These are phyloP conservation scores for Eutrema yunnanense DNA, from an alignment of 345 rosid species.

Conservation along the genomic window DNA sequence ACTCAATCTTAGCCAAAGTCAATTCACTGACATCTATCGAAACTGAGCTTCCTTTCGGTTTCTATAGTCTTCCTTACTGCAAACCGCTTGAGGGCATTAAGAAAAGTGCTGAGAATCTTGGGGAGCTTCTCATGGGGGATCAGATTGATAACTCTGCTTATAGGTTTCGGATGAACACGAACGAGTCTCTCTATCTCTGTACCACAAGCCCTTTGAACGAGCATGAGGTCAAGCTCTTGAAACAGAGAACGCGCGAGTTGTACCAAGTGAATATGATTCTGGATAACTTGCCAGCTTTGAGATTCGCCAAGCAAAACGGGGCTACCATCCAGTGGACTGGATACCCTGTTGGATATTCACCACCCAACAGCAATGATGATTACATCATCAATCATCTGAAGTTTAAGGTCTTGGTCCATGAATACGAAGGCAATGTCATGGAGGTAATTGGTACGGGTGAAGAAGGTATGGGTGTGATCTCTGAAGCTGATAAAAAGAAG, in stretches of 20 bases:
- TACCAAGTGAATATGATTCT: constrained; percentile 88
- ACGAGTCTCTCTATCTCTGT: constrained; percentile 68
- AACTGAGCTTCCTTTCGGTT: constrained; percentile 82
- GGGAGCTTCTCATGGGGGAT: constrained; percentile 89
- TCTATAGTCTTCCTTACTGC: constrained; percentile 80
- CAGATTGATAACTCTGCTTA: constrained; percentile 87
- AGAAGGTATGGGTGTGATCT: constrained; percentile 75
- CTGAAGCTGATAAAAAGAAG: constrained; percentile 65
- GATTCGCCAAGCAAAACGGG: constrained; percentile 62
- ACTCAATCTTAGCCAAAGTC: constrained; percentile 54
- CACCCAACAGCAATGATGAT: constrained; percentile 64
- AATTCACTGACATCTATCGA: constrained; percentile 90
- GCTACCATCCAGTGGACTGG: constrained; percentile 84
- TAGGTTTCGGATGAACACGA: constrained; percentile 59
- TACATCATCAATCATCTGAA: constrained; percentile 75
- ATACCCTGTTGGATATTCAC: constrained; percentile 67
- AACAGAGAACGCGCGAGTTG: constrained; percentile 72
- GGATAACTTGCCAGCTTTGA: constrained; percentile 81
- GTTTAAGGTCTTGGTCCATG: constrained; percentile 72
- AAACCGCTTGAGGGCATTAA: constrained; percentile 47
- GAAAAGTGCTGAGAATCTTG: constrained; percentile 86
- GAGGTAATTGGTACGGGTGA: constrained; percentile 84
- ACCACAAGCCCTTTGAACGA: constrained; percentile 51
- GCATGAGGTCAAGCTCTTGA: constrained; percentile 80
- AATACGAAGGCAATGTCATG: constrained; percentile 64